A percentile compares a stretch with the other conserved stretches of the same genome.
phyloP scores from a whole-genome alignment of 768 basidiomycete species.

The Suillus subalutaceus region DNA sequence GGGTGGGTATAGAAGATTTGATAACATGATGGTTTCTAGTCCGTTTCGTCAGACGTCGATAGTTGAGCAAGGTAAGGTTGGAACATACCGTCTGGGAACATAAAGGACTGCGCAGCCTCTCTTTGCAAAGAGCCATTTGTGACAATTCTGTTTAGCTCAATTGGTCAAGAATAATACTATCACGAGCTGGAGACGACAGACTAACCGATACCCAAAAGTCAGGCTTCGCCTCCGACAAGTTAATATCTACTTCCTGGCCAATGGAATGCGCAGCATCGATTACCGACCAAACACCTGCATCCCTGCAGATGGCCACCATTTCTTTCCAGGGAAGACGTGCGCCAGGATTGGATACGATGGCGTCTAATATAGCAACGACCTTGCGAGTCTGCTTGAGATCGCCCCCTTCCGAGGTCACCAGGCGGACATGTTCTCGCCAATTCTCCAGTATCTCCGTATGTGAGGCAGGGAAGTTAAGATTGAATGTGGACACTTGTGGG shows the following conservation, averaged over 20 bases:
- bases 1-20: constrained; percentile 60
- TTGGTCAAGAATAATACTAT: background rate
- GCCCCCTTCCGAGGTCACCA: constrained; percentile 27
- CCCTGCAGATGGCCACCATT: constrained; percentile 62
- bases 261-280: constrained; percentile 82
- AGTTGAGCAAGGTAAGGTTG: background rate
- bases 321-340: constrained; percentile 70
- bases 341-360: constrained; percentile 65
- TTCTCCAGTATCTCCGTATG: constrained; percentile 54
- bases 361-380: constrained; percentile 72
- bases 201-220: constrained; percentile 82
- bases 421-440: constrained; percentile 45
- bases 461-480: constrained; percentile 56
- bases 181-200: constrained; percentile 6
- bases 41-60: constrained; percentile 1
- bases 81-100: constrained; percentile 58
- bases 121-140: constrained; percentile 84
- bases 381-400: constrained; percentile 38
- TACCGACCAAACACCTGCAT: constrained; percentile 65
- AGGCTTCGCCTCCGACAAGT: constrained; percentile 56
- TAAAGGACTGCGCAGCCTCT: constrained; percentile 73
- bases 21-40: constrained; percentile 67
- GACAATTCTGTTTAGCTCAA: constrained; percentile 60
- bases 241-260: constrained; percentile 67
- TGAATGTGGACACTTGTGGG: constrained; percentile 53